Conservation (phyloP, 2,329 filamentous ascomycete species). For the Cercospora beticola region DNA sequence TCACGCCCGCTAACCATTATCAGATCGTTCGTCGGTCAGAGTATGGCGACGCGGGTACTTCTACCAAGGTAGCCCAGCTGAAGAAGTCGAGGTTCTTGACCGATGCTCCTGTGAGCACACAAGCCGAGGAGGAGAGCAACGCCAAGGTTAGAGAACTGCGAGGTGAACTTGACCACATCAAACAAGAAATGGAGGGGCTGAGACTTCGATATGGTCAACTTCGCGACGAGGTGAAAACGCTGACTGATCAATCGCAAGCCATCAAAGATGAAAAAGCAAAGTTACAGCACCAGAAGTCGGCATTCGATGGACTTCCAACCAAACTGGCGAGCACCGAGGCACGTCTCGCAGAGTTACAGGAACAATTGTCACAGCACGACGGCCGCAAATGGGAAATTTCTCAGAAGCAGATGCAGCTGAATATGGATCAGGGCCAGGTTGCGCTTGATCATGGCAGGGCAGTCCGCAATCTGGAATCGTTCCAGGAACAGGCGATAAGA, state of each 20-base stretch:
- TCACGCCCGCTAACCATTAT: slow-evolving; percentile 65
- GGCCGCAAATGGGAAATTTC: slow-evolving; percentile 52
- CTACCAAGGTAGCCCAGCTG: slow-evolving; percentile 65
- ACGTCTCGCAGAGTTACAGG: slow-evolving; percentile 46
- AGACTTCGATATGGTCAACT: slow-evolving; percentile 28
- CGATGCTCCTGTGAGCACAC: slow-evolving; percentile 69
- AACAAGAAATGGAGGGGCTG: slow-evolving; percentile 37
- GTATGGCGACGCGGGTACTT: slow-evolving; percentile 72
- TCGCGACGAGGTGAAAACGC: slow-evolving; percentile 31
- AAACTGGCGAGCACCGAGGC: slow-evolving; percentile 63
- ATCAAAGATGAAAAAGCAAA: slow-evolving; percentile 31
- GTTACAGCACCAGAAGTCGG: slow-evolving; percentile 62
- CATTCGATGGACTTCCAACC: slow-evolving; percentile 66
- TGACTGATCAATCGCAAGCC: slow-evolving; percentile 44
- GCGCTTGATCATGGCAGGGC: slow-evolving; percentile 59
- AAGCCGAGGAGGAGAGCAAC: slow-evolving; percentile 62
- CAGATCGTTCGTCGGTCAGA: slow-evolving; percentile 70
- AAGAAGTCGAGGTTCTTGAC: slow-evolving; percentile 68
- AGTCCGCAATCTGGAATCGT: slow-evolving; percentile 61
- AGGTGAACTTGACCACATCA: slow-evolving; percentile 42
- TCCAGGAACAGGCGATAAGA: slow-evolving; percentile 66
- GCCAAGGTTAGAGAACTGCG: slow-evolving; percentile 49
- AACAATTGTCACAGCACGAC: slow-evolving; percentile 45
- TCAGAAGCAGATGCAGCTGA: slow-evolving; percentile 36
- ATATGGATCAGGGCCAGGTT: slow-evolving; percentile 38